phyloP scores from a whole-genome alignment of 768 basidiomycete species.

The Kwoniella sp. region DNA sequence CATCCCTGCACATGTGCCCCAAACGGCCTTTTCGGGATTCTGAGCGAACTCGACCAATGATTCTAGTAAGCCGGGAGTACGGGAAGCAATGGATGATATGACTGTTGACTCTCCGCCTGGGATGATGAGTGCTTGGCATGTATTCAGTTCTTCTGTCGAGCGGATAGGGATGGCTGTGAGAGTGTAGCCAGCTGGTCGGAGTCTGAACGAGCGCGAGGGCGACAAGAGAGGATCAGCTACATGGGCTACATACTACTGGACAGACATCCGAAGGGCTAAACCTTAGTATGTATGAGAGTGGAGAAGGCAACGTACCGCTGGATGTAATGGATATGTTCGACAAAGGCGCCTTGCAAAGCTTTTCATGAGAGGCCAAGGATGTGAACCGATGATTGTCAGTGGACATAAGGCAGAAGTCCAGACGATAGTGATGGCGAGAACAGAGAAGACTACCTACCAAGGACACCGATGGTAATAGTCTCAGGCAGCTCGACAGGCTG shows the following conservation, averaged over 20 bases:
- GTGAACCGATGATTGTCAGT: no score
- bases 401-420: no score
- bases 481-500: conserved; percentile 19
- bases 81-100: conserved; percentile 70
- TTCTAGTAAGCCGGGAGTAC: conserved; percentile 73
- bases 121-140: conserved; percentile 83
- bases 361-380: no score
- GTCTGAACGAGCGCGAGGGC: conserved; percentile 15
- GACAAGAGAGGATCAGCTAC: background rate
- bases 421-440: no score
- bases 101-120: conserved; percentile 97
- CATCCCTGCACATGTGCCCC: conserved; percentile 96
- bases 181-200: conserved; percentile 32
- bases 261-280: no score
- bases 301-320: conserved; percentile 60
- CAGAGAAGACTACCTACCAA: conserved; percentile 32
- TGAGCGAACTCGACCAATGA: conserved; percentile 74
- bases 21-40: conserved; percentile 67
- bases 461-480: conserved; percentile 40
- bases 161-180: conserved; percentile 60
- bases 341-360: conserved; percentile 93
- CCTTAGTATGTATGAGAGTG: background rate
- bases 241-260: no score
- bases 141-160: conserved; percentile 20
- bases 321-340: conserved; percentile 75